Evolutionary conservation across 768 basidiomycete genomes (phyloP), one percentile per base, ranked within the genome.

Genomic region (Serendipita vermifera): DNA sequence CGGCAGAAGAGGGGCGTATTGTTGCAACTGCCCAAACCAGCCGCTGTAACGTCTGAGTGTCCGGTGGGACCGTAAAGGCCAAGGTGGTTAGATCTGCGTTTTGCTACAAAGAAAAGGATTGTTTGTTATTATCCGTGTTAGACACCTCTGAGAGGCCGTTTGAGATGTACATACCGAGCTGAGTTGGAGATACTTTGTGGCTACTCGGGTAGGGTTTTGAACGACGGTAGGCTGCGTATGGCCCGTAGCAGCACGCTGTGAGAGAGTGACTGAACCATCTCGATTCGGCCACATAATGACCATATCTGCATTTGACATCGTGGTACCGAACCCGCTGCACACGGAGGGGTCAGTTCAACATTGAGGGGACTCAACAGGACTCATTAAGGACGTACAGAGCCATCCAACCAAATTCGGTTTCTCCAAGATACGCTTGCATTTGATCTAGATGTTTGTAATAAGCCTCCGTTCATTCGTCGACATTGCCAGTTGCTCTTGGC

Each of bases 281-380:
- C 68, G 65, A 63, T 84, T 82, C 5, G 76, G 69, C 85, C 84
- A 87, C 72, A 80, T 77, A 29, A 86, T 80, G 58, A 87, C 80
- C 82, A 87, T 85, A 1, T 65, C 66, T 3, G 64, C 55, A 24
- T 55, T 55, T 15, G 43, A 38, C 61, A 61, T 61, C 24, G 29
- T 3, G 0, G 36, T 36, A 6, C 61, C 61, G 33, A 61, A 61
- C 6, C 61, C 61, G 20, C 59, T 59, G 31, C 24, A 22, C n/a
- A n/a, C n/a, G 20, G 31, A 26, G 14, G 3, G 14, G 56, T 26
- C 17, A 56, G 15, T 27, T 54, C 32, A 38, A 15, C 24, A 5
- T 39, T 22, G n/a, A 58, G 40, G 27, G 24, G 13, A 15, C 33
- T 54, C 29, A 36, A 9, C 36, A 7, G 14, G 6, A 11, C 24